Conservation (phyloP, 345 rosid species). For the Schrenkiella parvula region DNA sequence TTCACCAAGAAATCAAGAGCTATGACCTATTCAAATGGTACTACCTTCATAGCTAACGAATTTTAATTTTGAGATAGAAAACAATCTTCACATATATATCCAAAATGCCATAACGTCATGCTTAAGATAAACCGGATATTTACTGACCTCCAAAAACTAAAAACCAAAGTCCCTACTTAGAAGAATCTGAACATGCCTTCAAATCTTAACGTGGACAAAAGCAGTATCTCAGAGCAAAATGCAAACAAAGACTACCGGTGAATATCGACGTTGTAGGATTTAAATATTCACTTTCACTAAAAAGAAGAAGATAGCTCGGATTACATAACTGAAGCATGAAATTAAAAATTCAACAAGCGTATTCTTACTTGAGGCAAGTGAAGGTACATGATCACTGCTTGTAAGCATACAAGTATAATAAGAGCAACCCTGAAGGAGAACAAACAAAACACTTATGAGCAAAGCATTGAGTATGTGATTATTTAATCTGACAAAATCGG, state of each 20-base stretch:
- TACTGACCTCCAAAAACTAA: neutral
- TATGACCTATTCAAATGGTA: neutral
- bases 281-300: neutral
- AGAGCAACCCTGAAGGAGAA: neutral
- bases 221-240: neutral
- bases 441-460: neutral
- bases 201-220: neutral
- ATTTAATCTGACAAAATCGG: neutral
- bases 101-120: neutral
- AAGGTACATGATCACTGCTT: neutral
- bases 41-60: too few relatives aligned
- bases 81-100: neutral
- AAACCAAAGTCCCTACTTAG: neutral
- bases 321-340: neutral
- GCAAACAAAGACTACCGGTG: neutral
- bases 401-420: constrained; percentile 38
- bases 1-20: neutral
- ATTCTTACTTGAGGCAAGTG: constrained; percentile 11
- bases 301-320: neutral
- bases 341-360: neutral
- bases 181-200: neutral
- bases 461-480: neutral
- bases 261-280: neutral
- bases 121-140: neutral
- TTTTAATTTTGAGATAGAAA: too few relatives aligned